Base-by-base conservation (phyloP, 1,284 basidiomycete genomes). In the Coriolopsis trogii region DNA sequence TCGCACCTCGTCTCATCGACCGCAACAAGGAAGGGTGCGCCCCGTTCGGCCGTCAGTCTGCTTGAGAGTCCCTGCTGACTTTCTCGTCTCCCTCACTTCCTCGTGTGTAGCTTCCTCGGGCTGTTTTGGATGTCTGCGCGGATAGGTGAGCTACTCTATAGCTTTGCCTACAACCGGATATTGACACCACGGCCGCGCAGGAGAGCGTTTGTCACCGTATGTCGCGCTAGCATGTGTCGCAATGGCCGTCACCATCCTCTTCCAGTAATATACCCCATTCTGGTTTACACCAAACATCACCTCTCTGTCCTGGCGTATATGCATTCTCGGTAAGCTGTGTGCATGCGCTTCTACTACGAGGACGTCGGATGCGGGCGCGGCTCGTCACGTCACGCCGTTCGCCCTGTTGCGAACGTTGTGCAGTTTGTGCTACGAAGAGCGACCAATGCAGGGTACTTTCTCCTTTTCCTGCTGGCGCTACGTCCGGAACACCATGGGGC, bases 51-150 rank as follows among this genome's bases (percentile, higher is more conserved):
- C 31, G 9, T 13, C 33, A 10, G 24, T 3, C 12, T 33, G 31
- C 28, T n/a, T 21, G 24, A 28, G 30, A 48, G 12, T 26, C 3
- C 20, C 6, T 13, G 41, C 21, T 34, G 10, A 25, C 6, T 6
- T 10, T 6, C 23, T 34, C 16, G 16, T 8, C 20, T 25, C n/a
- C n/a, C n/a, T n/a, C 6, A 24, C 13, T 15, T 23, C 5, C 13
- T 9, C 20, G 20, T 44, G 4, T 6, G 15, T 64, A 95, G 94
- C 8, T 93, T 97, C 67, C 74, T 91, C 23, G 94, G 94, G 7
- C 66, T 96, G n/a, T 89, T 96, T 71, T 97, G 88, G 81, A 97
- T 94, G 80, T 91, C 84, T 49, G 93, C 95, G 9, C 79, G 95
- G 51, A 93, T 97, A 77, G 94, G 92, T 91, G 60, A 53, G 84